Evolutionary conservation across 495 filamentous ascomycete species (phyloP), one percentile per base, ranked within the genome.

Genomic region (Annulohypoxylon nitens): DNA sequence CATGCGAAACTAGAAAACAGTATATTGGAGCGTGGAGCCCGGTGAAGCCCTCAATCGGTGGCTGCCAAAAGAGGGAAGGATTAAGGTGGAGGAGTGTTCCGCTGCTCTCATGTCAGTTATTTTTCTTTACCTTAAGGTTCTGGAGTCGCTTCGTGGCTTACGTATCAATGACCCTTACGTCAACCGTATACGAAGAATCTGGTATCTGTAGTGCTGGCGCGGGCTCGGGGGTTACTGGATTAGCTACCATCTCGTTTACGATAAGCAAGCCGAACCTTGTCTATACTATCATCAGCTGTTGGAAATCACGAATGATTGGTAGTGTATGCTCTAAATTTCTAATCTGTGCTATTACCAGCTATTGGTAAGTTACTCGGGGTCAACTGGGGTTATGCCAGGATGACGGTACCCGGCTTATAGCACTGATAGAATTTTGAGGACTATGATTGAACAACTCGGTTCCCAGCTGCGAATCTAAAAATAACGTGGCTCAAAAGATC

Each of bases 1-100:
- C 72, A 67, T 88, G 83, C 50, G 86, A 77, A 53, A 89, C 82
- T 0, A 88, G 75, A 68, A 88, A 89, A 20, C 82, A 83, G 77
- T 81, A 88, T n/a, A 78, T 71, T 2, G 85, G 85, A 16, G 16
- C 73, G 26, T 60, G 25, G 18, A 37, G 6, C 4, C 55, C 54
- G 2, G 18, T 36, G 30, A 68, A 68, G 0, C 54, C 54, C 7
- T 59, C 34, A 16, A 59, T 59, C 12, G 34, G 14, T 23, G 55
- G 55, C 12, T 59, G 51, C 51, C 51, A 55, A 9, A 55, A 55
- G 8, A 55, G 23, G 23, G 51, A 33, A 6, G 51, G 51, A 26
- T 55, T 55, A 4, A 55, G 26, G 26, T 55, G 51, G 5, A 55
- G 26, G 14, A 55, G 26, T 1, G 51, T 55, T 1, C 51, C 51